Base-by-base conservation (phyloP, 1,139 yeast genomes). In the Pichia norvegensis region DNA sequence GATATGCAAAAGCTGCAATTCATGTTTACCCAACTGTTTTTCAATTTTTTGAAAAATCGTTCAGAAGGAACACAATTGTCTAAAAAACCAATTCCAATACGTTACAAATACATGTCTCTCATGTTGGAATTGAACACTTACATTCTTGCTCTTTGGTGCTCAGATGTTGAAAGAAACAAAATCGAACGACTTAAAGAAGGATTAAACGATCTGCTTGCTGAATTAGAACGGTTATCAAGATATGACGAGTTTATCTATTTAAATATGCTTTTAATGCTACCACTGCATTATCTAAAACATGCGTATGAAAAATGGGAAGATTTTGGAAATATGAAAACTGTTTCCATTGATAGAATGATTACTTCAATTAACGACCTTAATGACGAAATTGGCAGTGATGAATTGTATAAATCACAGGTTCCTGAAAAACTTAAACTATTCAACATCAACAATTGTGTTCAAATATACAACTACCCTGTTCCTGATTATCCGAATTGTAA, bases 281-380 rank as follows among this genome's bases (percentile, higher is more conserved):
- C 51, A 17, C 19, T 46, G 4, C 49, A 43, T 38, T 40, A 39
- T 17, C 29, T 45, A 36, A 20, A 10, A 6, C 49, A 43, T 31
- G 29, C 46, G 3, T 43, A 38, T 38, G 44, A 43, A 2, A 46
- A 27, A 36, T 46, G 51, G 51, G 47, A 48, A 16, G 45, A 48
- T 35, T 27, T 43, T 19, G 51, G 51, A 1, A 43, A 41, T 20
- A 33, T 41, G 5, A 41, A 29, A n/a, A 41, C 40, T 14, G 16
- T 33, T 33, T 47, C 48, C 4, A 10, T 29, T 10, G 29, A 29
- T 10, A 20, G 37, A 17, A 39, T 44, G 42, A 22, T 33, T 22
- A 23, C 23, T 9, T 17, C 41, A 1, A 35, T 46, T 5, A 17
- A 41, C 4, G 6, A 29, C 10, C 41, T 38, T 11, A 22, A 22